These are phyloP conservation scores for Phoenix roebelenii DNA, from an alignment of 176 grass and related monocot species.

Conservation along the genomic window DNA sequence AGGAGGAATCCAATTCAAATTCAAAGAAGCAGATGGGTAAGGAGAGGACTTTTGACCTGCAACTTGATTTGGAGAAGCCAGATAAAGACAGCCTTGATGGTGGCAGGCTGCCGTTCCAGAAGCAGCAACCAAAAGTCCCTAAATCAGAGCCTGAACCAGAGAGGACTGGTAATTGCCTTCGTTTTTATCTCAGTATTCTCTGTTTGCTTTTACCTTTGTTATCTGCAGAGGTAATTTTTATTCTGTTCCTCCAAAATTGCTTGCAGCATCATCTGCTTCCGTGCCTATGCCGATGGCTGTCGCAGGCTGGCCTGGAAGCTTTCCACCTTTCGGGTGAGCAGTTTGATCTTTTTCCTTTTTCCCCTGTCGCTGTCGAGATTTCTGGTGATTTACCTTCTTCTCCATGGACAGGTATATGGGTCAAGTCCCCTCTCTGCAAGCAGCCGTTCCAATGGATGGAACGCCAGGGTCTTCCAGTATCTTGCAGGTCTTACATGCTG, in stretches of 20 bases:
- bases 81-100: conserved; percentile 22
- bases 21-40: conserved; percentile 45
- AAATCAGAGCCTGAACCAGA: conserved; percentile 73
- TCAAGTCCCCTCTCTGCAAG: conserved; percentile 63
- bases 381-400: not conserved
- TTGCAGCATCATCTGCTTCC: conserved; percentile 32
- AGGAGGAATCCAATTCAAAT: conserved; percentile 21
- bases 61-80: conserved; percentile 91
- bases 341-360: not conserved
- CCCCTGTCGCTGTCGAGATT: no score
- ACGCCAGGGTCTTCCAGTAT: conserved; percentile 46
- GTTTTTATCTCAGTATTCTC: not conserved
- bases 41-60: conserved; percentile 34
- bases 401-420: conserved; percentile 54
- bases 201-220: not conserved
- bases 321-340: conserved; percentile 70
- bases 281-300: conserved; percentile 49
- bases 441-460: conserved; percentile 54
- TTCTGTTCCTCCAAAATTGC: not conserved
- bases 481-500: conserved; percentile 36
- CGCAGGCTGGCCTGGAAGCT: conserved; percentile 63
- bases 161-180: conserved; percentile 46
- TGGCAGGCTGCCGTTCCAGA: conserved; percentile 34
- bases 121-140: conserved; percentile 39
- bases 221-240: not conserved